Conservation (phyloP, 139 green algal species). For the Tetradesmus obliquus region DNA sequence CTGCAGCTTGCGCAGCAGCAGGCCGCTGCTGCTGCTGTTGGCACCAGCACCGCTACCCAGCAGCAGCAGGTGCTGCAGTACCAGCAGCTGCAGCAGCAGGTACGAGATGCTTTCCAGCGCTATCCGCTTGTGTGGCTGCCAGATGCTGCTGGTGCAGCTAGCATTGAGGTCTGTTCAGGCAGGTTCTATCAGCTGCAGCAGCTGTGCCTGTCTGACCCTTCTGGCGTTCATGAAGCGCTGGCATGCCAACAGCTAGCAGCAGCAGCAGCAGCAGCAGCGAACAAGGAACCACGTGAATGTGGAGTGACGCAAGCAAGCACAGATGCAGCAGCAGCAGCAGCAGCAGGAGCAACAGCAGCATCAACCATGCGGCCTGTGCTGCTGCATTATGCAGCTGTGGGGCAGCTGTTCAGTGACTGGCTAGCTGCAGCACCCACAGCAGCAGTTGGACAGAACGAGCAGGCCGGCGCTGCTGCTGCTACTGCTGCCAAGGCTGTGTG, state of each 20-base stretch:
- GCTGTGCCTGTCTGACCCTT: conserved; percentile 27
- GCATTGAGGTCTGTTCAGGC: background rate
- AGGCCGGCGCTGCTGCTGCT: background rate
- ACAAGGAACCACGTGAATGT: background rate
- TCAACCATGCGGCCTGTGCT: background rate
- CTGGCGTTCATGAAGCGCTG: conserved; percentile 31
- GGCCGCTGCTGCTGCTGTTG: background rate
- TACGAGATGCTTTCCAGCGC: background rate
- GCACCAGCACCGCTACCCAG: background rate
- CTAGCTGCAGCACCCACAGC: background rate
- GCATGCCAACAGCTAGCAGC: background rate
- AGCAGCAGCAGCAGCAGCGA: conserved; percentile 13
- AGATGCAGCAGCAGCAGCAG: background rate
- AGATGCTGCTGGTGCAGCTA: background rate
- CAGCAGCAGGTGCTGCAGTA: background rate
- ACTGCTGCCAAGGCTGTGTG: background rate
- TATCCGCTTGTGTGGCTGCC: conserved; percentile 22
- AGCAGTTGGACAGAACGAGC: background rate
- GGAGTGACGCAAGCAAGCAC: background rate
- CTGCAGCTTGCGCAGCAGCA: background rate
- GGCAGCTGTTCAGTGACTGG: background rate
- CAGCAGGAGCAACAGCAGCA: background rate
- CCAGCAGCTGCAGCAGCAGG: conserved; percentile 7
- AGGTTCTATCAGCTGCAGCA: conserved; percentile 31
- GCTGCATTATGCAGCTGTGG: background rate